Evolutionary conservation across 352 stramenopile genomes (phyloP), one percentile per base, ranked within the genome.

Genomic region (Phytophthora litchii): DNA sequence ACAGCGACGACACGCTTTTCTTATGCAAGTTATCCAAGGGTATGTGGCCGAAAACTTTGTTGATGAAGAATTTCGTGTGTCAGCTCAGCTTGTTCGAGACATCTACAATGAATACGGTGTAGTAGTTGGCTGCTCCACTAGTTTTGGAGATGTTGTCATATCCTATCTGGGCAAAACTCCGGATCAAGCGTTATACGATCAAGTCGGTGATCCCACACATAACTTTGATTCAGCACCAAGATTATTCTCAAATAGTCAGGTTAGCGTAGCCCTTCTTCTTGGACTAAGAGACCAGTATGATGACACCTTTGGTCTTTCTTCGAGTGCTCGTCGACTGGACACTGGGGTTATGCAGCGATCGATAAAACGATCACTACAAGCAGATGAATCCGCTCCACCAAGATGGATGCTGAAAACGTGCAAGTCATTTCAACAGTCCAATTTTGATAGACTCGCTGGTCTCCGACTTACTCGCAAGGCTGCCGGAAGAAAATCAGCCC

Each of bases 21-120:
- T 93, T 40, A 84, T 93, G 76, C 76, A 89, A 45, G 69, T 91
- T 12, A 47, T 92, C 0, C 67, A 83, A 53, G 83, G 80, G 16
- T 78, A 87, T 29, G 67, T 78, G 11, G 45, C 59, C 1, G 50
- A 86, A 29, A 71, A 86, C 19, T 72, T 64, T 17, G 13, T 76
- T 12, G 27, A 78, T 9, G 46, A 59, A 14, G 67, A 73, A 3
- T 79, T 84, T 47, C 65, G 68, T 20, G 51, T 88, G 2, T 59
- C 70, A 1, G 17, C 50, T 0, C 45, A 76, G 12, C 35, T 81
- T 14, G 55, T 87, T 6, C 52, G 69, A 64, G 58, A 49, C 14
- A 49, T 88, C 10, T 74, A 84, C 35, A 88, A 83, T 23, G 65
- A 88, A 47, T 86, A 83, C 43, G 72, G 80, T 8, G 62, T 90